Evolutionary conservation across 1,284 basidiomycete species (phyloP).

Genomic region (Xerocomus minutiporus): DNA sequence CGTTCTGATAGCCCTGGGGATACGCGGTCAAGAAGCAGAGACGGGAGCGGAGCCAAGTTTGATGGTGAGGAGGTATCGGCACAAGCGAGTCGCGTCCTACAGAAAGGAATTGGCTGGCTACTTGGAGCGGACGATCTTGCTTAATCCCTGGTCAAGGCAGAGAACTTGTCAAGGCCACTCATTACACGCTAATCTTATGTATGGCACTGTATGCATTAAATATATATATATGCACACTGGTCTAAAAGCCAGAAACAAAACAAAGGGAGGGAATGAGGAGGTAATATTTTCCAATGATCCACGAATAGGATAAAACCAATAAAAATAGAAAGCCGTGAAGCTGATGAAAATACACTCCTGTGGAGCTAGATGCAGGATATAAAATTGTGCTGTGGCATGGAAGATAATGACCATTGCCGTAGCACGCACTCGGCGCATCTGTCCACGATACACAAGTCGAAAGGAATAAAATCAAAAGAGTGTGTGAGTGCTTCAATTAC

Average conservation of each 20-base stretch:
- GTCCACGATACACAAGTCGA: slow-evolving; percentile 16
- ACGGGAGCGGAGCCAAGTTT: slow-evolving; percentile 38
- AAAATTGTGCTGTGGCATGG: slow-evolving; percentile 9
- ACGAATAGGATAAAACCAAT: slow-evolving; percentile 22
- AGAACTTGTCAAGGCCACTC: neutral
- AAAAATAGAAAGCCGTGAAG: slow-evolving; percentile 17
- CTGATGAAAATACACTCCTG: slow-evolving; percentile 8
- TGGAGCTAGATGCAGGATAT: slow-evolving; percentile 13
- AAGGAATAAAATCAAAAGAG: slow-evolving; percentile 8
- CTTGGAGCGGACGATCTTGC: slow-evolving; percentile 68
- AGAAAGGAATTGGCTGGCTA: slow-evolving; percentile 83
- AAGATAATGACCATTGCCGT: neutral
- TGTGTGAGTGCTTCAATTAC: slow-evolving; percentile 31
- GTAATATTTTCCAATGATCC: slow-evolving; percentile 5
- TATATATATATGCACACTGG: slow-evolving; percentile 28
- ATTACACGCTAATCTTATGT: slow-evolving; percentile 6
- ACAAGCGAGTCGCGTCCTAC: slow-evolving; percentile 68
- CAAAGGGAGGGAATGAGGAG: slow-evolving; percentile 11
- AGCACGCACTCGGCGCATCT: slow-evolving; percentile 8
- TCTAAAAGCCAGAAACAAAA: slow-evolving; percentile 26
- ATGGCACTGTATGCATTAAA: slow-evolving; percentile 20
- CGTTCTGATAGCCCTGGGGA: slow-evolving; percentile 44
- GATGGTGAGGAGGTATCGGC: slow-evolving; percentile 60
- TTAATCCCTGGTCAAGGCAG: slow-evolving; percentile 3
- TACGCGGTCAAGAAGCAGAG: slow-evolving; percentile 38